Evolutionary conservation across 2,329 filamentous ascomycete species (phyloP), one percentile per base, ranked within the genome.

Genomic region (Alternaria longipes): DNA sequence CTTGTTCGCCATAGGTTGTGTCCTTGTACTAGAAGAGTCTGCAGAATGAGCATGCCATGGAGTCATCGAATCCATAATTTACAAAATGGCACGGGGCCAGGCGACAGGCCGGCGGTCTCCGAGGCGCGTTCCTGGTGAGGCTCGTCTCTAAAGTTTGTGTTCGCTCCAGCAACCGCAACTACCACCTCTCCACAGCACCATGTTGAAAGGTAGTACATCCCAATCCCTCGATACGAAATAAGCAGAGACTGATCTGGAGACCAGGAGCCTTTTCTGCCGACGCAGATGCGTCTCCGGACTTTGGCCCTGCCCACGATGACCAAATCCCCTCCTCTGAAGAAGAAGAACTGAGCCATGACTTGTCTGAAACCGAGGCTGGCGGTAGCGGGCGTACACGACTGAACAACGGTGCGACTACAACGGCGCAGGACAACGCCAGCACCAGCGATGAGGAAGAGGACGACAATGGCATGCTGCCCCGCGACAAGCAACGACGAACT

Each of bases 401-500:
- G 38, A 66, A 68, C 30, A 59, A 68, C 47, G 68, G 69, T 59
- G 69, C 63, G 52, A 64, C 68, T 53, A 62, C 60, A 47, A 66
- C 61, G 9, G 62, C 53, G 51, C 66, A 69, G 47, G 63, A 66
- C 11, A 63, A 62, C 34, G 66, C 71, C 56, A 67, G 67, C 52
- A 66, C 71, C 54, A 68, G 67, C 58, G 41, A 65, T 24, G 73
- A 74, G 30, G 70, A 75, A 40, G 70, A 71, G 8, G 75, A 70
- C 41, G 67, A 65, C 49, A 67, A 67, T 62, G 76, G 75, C 36
- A 69, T 84, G 73, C 78, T 84, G 42, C 80, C 81, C 42, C 75
- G 83, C 69, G 83, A 85, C 70, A 84, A 82, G 73, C 84, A 87
- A 74, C 81, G 84, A 59, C 90, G 90, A 76, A 97, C 93, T 8